Evolutionary conservation across 2,329 filamentous ascomycete genomes (phyloP).

Genomic region (Sclerotinia subarctica): DNA sequence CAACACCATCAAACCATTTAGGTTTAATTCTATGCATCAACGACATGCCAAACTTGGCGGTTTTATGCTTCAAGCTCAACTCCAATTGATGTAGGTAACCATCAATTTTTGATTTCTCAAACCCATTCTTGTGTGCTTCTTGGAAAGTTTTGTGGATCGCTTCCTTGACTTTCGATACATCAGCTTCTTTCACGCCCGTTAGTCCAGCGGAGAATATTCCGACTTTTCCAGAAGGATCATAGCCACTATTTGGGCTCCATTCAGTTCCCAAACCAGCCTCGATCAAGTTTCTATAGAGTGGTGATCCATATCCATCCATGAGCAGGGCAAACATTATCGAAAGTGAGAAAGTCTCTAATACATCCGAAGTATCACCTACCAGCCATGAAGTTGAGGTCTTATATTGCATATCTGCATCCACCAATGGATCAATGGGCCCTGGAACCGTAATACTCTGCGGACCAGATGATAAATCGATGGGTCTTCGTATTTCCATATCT

Average conservation of each 20-base stretch:
- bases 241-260: conserved; percentile 92
- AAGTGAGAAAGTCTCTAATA: conserved; percentile 85
- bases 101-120: conserved; percentile 86
- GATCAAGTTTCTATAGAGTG: conserved; percentile 82
- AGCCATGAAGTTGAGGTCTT: conserved; percentile 96
- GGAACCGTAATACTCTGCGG: conserved; percentile 67
- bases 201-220: conserved; percentile 89
- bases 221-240: conserved; percentile 72
- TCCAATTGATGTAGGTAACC: conserved; percentile 93
- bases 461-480: conserved; percentile 66
- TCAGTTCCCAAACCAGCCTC: conserved; percentile 88
- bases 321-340: conserved; percentile 78
- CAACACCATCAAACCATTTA: conserved; percentile 92
- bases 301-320: conserved; percentile 93
- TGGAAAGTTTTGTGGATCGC: conserved; percentile 70
- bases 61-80: conserved; percentile 92
- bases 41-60: conserved; percentile 87
- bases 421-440: conserved; percentile 83
- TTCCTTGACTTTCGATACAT: conserved; percentile 73
- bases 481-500: conserved; percentile 71
- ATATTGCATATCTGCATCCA: conserved; percentile 80
- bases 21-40: conserved; percentile 85
- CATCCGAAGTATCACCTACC: conserved; percentile 75
- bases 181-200: conserved; percentile 79
- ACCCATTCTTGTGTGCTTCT: conserved; percentile 70